Percentiles rank a stretch among this genome's conserved stretches.
Evolutionary conservation across 805 yeast species (phyloP).

Genomic region (Yarrowia sp.): DNA sequence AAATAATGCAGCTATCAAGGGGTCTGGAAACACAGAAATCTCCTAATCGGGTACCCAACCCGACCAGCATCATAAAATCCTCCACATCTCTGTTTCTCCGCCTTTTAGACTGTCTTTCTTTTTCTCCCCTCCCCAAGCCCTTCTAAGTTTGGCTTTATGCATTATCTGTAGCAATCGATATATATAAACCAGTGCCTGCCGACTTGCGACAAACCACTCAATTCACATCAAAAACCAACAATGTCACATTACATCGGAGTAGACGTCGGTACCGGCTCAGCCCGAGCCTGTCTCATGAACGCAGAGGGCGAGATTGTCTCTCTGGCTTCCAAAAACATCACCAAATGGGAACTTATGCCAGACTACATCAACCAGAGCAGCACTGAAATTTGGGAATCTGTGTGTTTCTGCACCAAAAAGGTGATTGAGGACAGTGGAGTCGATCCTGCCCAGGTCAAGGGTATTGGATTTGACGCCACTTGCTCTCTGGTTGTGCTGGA

Average conservation of each 20-base stretch:
- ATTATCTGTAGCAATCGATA: slow-evolving; percentile 13
- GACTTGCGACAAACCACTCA: background rate
- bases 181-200: background rate
- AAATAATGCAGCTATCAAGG: no score
- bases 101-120: background rate
- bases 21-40: background rate
- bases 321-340: slow-evolving; percentile 73
- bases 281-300: slow-evolving; percentile 89
- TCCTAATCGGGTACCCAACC: background rate
- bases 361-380: slow-evolving; percentile 72
- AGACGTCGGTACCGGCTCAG: slow-evolving; percentile 97
- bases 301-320: slow-evolving; percentile 70
- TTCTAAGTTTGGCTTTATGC: background rate
- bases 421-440: slow-evolving; percentile 73
- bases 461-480: slow-evolving; percentile 96
- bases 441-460: slow-evolving; percentile 63
- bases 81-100: background rate
- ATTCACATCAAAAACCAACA: background rate
- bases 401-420: slow-evolving; percentile 74
- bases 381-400: slow-evolving; percentile 82
- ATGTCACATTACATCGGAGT: slow-evolving; percentile 62
- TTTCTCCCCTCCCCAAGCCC: background rate
- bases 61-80: background rate
- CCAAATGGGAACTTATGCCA: slow-evolving; percentile 47
- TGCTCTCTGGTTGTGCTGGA: slow-evolving; percentile 85